Evolutionary conservation across 305 asterid genomes (phyloP), one percentile per base, ranked within the genome.

Genomic region (Striga hermonthica): DNA sequence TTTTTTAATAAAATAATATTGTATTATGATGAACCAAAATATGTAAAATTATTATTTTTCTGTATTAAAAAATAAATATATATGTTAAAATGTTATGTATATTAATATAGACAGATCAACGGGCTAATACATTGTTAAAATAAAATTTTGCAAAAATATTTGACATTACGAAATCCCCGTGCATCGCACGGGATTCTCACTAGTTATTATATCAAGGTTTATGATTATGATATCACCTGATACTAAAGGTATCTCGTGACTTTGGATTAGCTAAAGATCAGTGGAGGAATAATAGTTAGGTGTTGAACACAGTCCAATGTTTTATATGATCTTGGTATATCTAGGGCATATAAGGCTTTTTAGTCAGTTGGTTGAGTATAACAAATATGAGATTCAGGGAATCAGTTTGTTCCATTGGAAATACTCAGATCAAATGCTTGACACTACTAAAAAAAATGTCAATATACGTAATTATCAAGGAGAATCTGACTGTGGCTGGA

Each of bases 241-340:
- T 14, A 11, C 57, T 57, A 56, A 22, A 22, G 31, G 1, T 22
- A 22, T 22, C 31, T 22, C 2, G 31, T 22, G 31, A 22, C 2
- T 22, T 22, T 22, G 31, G 31, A 22, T 22, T 22, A 22, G 31
- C 31, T 22, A 22, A n/a, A 31, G 63, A 16, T 43, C 3, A 43
- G 12, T 66, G 64, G 31, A 10, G 36, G 67, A n/a, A 35, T 57
- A 22, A 15, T 15, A 60, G 34, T 28, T 40, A 3, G 60, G 47
- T 41, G 34, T 54, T 22, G 47, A 34, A 8, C n/a, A 45, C 50
- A 3, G 50, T 45, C 11, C 41, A 66, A 5, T 66, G 43, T 41
- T 44, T 40, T 7, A 65, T 53, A 40, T 11, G 53, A 28, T 66
- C 31, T 4, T 66, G 64, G 14, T 22, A 4, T 31, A 22, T 66